Evolutionary conservation across 345 rosid species (phyloP).

Genomic region (Gossypium anomalum): DNA sequence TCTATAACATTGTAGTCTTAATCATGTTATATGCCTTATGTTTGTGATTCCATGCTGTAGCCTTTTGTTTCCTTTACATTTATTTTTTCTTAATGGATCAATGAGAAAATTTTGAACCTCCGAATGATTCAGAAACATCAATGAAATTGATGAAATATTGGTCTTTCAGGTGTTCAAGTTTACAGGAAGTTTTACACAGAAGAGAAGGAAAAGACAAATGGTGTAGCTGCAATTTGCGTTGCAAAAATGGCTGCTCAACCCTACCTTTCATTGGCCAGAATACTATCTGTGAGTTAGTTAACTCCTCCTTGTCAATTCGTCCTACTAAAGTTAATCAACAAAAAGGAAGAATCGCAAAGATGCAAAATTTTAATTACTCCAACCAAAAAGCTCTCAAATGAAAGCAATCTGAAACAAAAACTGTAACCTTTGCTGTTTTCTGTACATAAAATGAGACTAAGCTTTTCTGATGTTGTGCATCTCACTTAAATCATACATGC

Average conservation of each 20-base stretch:
- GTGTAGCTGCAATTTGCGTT: conserved; percentile 60
- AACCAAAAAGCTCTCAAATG: background rate
- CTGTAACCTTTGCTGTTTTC: background rate
- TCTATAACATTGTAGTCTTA: background rate
- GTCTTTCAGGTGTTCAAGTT: conserved; percentile 46
- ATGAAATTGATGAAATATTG: background rate
- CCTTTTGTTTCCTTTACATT: background rate
- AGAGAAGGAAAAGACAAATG: conserved; percentile 58
- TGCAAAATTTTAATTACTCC: background rate
- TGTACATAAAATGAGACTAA: too few relatives aligned
- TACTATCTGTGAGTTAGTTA: conserved; percentile 51
- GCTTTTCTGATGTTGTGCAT: too few relatives aligned
- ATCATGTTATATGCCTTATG: too few relatives aligned
- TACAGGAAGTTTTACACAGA: conserved; percentile 65
- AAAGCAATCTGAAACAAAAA: background rate
- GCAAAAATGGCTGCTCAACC: conserved; percentile 53
- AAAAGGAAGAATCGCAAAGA: background rate
- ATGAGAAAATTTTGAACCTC: background rate
- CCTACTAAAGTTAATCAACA: background rate
- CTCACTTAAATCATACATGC: too few relatives aligned
- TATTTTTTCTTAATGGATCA: background rate
- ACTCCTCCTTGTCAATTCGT: background rate
- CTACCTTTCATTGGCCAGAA: conserved; percentile 43
- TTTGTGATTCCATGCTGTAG: background rate
- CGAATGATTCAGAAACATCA: background rate